Evolutionary conservation across 345 rosid genomes (phyloP), one percentile per base, ranked within the genome.

Genomic region (Citropsis articulata): DNA sequence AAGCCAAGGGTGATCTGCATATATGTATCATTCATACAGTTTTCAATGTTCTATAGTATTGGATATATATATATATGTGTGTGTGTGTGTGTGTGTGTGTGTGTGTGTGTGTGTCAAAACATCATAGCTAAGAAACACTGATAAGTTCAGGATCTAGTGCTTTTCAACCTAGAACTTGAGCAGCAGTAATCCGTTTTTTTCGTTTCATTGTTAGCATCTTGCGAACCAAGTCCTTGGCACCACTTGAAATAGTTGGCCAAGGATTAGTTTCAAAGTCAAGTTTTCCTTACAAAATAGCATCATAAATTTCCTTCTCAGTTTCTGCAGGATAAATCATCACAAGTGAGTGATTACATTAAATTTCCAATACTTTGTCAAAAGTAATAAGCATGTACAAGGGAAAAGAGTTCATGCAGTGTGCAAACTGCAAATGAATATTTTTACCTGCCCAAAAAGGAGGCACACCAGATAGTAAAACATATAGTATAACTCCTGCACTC

Each of bases 391-490:
- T 53, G 56, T 45, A 18, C 2, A 53, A 0, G 56, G 56, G 30
- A 68, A 68, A 40, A 38, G 4, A 65, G 72, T 5, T 38, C 33
- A 12, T 40, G 35, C 9, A 57, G 48, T 0, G 9, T 33, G 35
- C 55, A 45, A 45, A 45, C 18, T 45, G 16, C 66, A 36, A 73
- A 36, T 12, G 36, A 2, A 36, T 25, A 14, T 13, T 16, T 19
- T 86, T 86, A 92, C 98, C 97, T 48, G 91, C 98, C 97, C 96
- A 94, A 85, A 94, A 94, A 25, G 99, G 99, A 66, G 99, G 98
- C 33, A 93, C 98, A 36, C 98, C 97, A 57, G 98, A 91, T 79
- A 95, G 96, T 62, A 94, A 88, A 80, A 94, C 91, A 76, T 92
- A 94, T 25, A 91, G 66, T 31, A 94, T 91, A 36, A 91, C 82